Percentiles rank a stretch among this genome's conserved stretches.
Evolutionary conservation across 768 basidiomycete species (phyloP).

Genomic region (Tricholomella constricta): DNA sequence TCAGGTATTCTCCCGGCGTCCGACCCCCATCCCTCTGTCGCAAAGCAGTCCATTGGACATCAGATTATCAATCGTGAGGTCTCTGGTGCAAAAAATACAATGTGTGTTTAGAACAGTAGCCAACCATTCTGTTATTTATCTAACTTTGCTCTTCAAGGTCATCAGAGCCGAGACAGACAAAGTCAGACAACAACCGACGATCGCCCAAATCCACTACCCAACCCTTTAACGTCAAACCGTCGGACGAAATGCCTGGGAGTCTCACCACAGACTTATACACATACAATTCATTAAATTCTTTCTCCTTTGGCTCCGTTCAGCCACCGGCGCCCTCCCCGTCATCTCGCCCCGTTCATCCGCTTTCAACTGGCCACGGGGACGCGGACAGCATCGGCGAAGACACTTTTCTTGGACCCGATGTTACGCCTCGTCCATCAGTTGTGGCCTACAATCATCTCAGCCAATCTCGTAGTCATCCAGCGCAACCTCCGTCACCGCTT

Average conservation of each 20-base stretch:
- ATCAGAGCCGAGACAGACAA: conserved; percentile 10
- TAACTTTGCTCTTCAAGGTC: conserved; percentile 11
- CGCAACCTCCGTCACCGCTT: conserved; percentile 25
- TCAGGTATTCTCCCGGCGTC: conserved; percentile 4
- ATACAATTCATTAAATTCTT: conserved; percentile 45
- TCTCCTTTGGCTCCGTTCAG: conserved; percentile 48
- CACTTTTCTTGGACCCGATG: conserved; percentile 35
- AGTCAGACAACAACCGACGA: conserved; percentile 9
- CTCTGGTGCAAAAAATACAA: neutral
- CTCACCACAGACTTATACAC: conserved; percentile 36
- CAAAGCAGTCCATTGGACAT: conserved; percentile 5
- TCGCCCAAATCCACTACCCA: conserved; percentile 3
- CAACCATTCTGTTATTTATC: neutral
- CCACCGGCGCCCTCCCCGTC: conserved; percentile 31
- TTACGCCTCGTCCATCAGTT: conserved; percentile 54
- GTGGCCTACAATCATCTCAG: conserved; percentile 27
- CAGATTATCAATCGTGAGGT: conserved; percentile 9
- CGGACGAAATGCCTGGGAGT: conserved; percentile 10
- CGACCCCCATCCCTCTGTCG: conserved; percentile 4
- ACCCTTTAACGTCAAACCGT: conserved; percentile 3
- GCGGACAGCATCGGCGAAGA: conserved; percentile 39
- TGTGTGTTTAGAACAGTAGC: conserved; percentile 5
- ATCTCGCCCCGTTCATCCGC: conserved; percentile 36
- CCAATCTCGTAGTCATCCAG: conserved; percentile 32
- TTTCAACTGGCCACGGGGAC: conserved; percentile 34